Conservation (phyloP, 495 filamentous ascomycete genomes). For the Neurospora sp. region DNA sequence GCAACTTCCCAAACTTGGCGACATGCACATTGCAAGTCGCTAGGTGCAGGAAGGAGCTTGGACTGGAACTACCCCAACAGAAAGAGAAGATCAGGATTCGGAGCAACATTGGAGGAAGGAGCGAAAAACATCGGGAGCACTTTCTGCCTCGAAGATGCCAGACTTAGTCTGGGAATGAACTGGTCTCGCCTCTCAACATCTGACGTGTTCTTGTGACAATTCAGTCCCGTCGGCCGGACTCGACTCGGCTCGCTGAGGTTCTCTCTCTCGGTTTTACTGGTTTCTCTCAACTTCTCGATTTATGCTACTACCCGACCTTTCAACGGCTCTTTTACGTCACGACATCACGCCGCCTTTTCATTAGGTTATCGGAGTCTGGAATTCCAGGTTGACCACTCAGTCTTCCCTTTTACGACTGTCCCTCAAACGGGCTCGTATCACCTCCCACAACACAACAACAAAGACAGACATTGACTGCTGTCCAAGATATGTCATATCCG, state of each 20-base stretch:
- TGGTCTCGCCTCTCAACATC: not conserved
- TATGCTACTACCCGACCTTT: not conserved
- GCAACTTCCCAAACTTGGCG: not conserved
- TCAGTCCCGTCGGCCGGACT: not conserved
- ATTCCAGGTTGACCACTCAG: not conserved
- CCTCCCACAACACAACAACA: not conserved
- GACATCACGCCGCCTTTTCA: not conserved
- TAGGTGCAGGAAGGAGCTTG: not conserved
- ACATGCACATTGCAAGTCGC: not conserved
- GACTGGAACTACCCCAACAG: not conserved
- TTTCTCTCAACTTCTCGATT: not conserved
- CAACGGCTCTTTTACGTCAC: not conserved
- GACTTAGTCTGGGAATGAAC: not conserved
- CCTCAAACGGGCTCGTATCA: not conserved
- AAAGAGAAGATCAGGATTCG: not conserved
- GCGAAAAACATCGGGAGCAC: not conserved
- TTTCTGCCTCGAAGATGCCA: not conserved
- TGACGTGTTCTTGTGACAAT: not conserved
- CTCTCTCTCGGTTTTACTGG: not conserved
- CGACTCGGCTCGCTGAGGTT: not conserved
- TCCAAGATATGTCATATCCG: slow-evolving; percentile 27
- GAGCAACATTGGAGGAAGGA: not conserved
- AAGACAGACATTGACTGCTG: not conserved
- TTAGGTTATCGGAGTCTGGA: not conserved
- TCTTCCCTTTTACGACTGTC: not conserved